phyloP scores from a whole-genome alignment of 768 basidiomycete species.

The Pisolithus sp. region DNA sequence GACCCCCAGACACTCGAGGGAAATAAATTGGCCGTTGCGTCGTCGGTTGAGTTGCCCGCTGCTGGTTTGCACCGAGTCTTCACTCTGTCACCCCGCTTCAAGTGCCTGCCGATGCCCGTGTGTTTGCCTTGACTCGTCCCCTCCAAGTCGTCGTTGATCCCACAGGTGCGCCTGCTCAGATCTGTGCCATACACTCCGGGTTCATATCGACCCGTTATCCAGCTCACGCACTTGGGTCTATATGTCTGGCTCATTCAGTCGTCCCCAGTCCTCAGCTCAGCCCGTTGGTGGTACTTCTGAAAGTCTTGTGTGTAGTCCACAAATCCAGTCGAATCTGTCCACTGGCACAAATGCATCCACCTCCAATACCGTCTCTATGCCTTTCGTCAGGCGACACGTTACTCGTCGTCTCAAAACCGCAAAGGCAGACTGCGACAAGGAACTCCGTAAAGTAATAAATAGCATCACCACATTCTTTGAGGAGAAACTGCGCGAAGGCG shows the following conservation, averaged over 20 bases:
- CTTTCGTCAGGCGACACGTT: constrained; percentile 89
- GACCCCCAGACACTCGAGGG: too few species aligned
- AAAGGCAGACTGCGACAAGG: constrained; percentile 95
- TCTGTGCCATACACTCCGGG: too few species aligned
- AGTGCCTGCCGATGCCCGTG: too few species aligned
- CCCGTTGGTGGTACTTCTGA: constrained; percentile 77
- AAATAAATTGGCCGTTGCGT: too few species aligned
- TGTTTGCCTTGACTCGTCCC: too few species aligned
- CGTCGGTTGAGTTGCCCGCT: too few species aligned
- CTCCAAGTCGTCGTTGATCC: too few species aligned
- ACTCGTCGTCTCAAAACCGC: constrained; percentile 88
- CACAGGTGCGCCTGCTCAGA: too few species aligned
- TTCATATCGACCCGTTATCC: neutral
- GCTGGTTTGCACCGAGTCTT: too few species aligned
- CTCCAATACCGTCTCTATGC: constrained; percentile 82
- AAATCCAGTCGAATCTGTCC: constrained; percentile 34
- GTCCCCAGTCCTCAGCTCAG: constrained; percentile 62
- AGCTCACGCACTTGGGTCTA: constrained; percentile 1
- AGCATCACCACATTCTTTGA: constrained; percentile 95
- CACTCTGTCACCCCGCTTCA: too few species aligned
- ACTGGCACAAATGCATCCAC: constrained; percentile 39
- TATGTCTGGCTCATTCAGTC: constrained; percentile 47
- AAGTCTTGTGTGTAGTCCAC: constrained; percentile 47
- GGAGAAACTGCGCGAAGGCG: constrained; percentile 74
- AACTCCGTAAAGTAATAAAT: constrained; percentile 88